These are phyloP conservation scores for Trichosanthes cucumerina DNA, from an alignment of 306 rosid species.

Conservation along the genomic window DNA sequence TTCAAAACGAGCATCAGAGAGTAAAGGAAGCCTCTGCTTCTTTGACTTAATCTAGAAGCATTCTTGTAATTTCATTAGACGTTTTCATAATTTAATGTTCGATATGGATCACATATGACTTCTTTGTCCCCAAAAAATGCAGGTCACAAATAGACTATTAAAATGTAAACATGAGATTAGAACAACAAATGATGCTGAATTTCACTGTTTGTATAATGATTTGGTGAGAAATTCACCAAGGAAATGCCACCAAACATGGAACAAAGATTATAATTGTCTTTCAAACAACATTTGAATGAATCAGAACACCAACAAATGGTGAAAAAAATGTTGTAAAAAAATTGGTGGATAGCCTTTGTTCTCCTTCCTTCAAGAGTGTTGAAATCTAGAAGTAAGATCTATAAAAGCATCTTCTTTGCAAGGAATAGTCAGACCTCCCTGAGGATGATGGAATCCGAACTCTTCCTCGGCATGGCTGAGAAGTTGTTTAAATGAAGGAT, in stretches of 20 bases:
- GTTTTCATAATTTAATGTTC: not conserved
- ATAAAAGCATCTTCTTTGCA: conserved; percentile 32
- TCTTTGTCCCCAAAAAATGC: not conserved
- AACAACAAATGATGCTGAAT: conserved; percentile 3
- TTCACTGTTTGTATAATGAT: not conserved
- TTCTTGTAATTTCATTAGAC: not conserved
- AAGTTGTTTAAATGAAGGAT: conserved; percentile 15
- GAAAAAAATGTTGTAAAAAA: conserved; percentile 6
- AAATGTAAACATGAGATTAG: not conserved
- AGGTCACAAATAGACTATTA: not conserved
- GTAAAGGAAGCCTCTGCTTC: not conserved
- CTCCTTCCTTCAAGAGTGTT: not conserved
- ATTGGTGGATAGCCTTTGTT: not conserved
- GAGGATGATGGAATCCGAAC: conserved; percentile 37
- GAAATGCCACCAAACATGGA: not conserved
- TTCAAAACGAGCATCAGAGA: not conserved
- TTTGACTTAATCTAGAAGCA: not conserved
- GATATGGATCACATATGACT: not conserved
- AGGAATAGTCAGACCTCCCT: conserved; percentile 40
- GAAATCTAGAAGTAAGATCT: conserved; percentile 20
- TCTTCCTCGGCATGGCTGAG: conserved; percentile 27
- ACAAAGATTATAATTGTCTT: not conserved
- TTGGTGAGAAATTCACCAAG: not conserved
- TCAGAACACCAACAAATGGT: conserved; percentile 4
- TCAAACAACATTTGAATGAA: conserved; percentile 4